Base-by-base conservation (phyloP, 495 filamentous ascomycete species). In the Annulohypoxylon maeteangense region DNA sequence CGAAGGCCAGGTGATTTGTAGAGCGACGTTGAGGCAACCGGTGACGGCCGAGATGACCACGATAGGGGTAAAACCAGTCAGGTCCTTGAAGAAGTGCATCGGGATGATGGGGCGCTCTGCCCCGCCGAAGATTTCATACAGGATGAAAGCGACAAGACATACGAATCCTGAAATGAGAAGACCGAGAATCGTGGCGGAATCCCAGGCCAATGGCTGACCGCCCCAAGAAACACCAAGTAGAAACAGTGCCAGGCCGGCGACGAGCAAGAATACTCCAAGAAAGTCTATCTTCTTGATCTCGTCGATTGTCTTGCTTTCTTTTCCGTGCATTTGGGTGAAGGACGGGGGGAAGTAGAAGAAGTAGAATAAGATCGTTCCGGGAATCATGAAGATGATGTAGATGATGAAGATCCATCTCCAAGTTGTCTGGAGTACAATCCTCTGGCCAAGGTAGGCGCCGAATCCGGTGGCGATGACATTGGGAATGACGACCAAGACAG, bases 181-280 rank as follows among this genome's bases (percentile, higher is more conserved):
- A 23, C 72, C 74, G 14, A 87, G 72, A n/a, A 82, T 79, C 45
- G 83, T 78, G 7, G 77, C 77, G 23, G 78, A 81, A 54, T 72
- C 70, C 84, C 83, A 85, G 0, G 82, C 74, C 71, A 85, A 83
- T 0, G 72, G 64, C 6, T 61, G 69, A 0, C 83, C 83, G n/a
- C 83, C 84, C 84, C 84, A 86, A 20, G 78, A 76, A n/a, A 87
- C 74, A 18, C 83, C 84, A 4, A 84, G 69, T 16, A 85, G 70
- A 47, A 86, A 75, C 29, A 85, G 72, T 23, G 80, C 67, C 1
- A 82, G 59, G 18, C 82, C 82, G 27, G 67, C 70, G 14, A 78
- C 71, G 62, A 78, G 84, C 0, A 71, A 47, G 54, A 71, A 70
- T n/a, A 72, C 68, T 16, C 71, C 74, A 48, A 81, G 40, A 62